phyloP scores from a whole-genome alignment of 23 red algal genomes.

The Cyanidium caldarium region DNA sequence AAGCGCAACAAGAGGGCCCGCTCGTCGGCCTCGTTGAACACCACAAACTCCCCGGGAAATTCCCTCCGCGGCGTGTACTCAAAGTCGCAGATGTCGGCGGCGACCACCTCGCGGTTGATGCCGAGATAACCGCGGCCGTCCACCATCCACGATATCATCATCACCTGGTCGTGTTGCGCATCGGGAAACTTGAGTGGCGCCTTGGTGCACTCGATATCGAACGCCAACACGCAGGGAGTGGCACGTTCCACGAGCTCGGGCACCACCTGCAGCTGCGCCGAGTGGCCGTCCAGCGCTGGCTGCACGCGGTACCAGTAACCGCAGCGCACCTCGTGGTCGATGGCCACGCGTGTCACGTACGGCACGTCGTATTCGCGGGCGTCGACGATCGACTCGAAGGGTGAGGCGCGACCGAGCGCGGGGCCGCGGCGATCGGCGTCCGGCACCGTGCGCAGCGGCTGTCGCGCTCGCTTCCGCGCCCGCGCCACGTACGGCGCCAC shows the following conservation, averaged over 20 bases:
- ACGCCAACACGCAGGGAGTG: constrained; percentile 67
- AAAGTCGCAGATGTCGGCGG: constrained; percentile 76
- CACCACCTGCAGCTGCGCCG: constrained; percentile 21
- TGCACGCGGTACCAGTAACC: constrained; percentile 86
- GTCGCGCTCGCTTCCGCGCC: no score
- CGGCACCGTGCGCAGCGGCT: neutral
- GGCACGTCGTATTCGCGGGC: constrained; percentile 89
- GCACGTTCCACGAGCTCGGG: constrained; percentile 64
- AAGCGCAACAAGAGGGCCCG: constrained; percentile 60
- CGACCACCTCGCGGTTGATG: constrained; percentile 74
- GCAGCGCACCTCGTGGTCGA: constrained; percentile 64
- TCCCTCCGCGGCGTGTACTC: constrained; percentile 46
- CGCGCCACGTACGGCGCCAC: constrained; percentile 15
- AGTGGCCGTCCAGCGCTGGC: neutral
- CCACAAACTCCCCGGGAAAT: constrained; percentile 53
- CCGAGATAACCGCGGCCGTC: constrained; percentile 89
- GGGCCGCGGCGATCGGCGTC: neutral
- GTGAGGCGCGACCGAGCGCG: constrained; percentile 8
- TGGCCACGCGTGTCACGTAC: constrained; percentile 55
- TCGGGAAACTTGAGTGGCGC: constrained; percentile 93
- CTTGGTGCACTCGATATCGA: constrained; percentile 97
- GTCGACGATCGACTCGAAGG: constrained; percentile 45
- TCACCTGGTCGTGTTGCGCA: constrained; percentile 61
- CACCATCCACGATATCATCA: constrained; percentile 99
- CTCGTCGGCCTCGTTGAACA: constrained; percentile 88